phyloP scores from a whole-genome alignment of 78 protist genomes.

The Dictyostelium firmibasis region DNA sequence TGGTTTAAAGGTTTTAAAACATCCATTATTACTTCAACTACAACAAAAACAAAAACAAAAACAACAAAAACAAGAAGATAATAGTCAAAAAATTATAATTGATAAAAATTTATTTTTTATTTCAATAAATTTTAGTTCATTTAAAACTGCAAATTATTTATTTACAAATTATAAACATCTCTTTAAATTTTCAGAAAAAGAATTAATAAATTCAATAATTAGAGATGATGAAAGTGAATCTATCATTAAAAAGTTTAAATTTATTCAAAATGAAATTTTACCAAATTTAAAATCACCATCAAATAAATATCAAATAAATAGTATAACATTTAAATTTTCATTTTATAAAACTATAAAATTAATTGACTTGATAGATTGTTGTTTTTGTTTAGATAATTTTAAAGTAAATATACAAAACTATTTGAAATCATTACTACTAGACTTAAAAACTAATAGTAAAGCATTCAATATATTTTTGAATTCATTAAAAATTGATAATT shows the following conservation, averaged over 20 bases:
- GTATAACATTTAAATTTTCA: not conserved
- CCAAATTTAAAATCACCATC: not conserved
- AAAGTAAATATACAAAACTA: too few relatives aligned
- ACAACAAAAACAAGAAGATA: not conserved
- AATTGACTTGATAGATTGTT: not conserved
- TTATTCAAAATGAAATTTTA: not conserved
- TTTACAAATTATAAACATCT: not conserved
- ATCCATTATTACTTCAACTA: too few relatives aligned
- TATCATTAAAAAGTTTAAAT: not conserved
- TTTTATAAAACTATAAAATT: too few relatives aligned
- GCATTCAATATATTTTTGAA: not conserved
- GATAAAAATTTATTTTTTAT: not conserved
- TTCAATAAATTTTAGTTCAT: not conserved
- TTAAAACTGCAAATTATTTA: not conserved
- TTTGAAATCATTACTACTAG: not conserved
- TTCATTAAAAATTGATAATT: not conserved
- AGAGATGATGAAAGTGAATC: not conserved
- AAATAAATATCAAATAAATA: not conserved
- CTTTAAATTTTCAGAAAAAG: not conserved
- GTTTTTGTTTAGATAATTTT: not conserved
- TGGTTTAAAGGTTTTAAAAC: not conserved
- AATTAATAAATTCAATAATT: not conserved
- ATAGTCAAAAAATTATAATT: not conserved
- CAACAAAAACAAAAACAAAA: too few relatives aligned
- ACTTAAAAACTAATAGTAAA: not conserved